Evolutionary conservation across 2,329 filamentous ascomycete genomes (phyloP), one percentile per base, ranked within the genome.

Genomic region (Scleromitrula shiraiana): DNA sequence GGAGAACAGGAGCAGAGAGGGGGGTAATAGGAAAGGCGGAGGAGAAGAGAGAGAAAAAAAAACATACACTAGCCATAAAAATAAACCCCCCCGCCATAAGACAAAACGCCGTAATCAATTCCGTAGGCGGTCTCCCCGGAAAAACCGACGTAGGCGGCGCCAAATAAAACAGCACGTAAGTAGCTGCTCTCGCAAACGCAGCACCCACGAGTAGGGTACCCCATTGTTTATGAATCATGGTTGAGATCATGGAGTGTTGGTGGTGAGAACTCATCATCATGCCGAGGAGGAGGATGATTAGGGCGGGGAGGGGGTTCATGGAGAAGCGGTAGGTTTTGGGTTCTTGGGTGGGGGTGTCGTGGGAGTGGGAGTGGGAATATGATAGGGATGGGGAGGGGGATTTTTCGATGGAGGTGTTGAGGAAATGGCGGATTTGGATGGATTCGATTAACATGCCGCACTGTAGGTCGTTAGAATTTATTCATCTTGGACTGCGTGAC

Each of bases 261-360:
- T 91, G 87, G 66, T 97, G 91, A 22, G 86, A 88, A 62, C 85
- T 85, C 91, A 97, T 97, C 86, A 95, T 93, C 64, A 90, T 78
- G 27, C 93, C 93, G 1, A 96, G 73, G 1, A 96, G 72, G 50
- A 96, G 72, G 56, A 97, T 91, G 41, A 95, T 78, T 4, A 97
- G 73, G 1, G 83, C 87, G 0, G 91, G 93, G 57, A 97, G 78
- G 0, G 90, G 91, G 65, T 97, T 96, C 63, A 93, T 74, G 1
- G 90, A 87, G 55, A 89, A 78, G 10, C 72, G 68, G 64, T 94
- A 90, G 7, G 80, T 78, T 46, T 72, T 74, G 0, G 88, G 88
- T 43, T 68, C 53, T 55, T 58, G 75, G 69, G 52, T 69, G n/a
- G n/a, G n/a, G n/a, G n/a, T n/a, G n/a, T n/a, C n/a, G n/a, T n/a